Evolutionary conservation across 2,329 filamentous ascomycete genomes (phyloP).

Genomic region (Aureobasidium melanogenum): DNA sequence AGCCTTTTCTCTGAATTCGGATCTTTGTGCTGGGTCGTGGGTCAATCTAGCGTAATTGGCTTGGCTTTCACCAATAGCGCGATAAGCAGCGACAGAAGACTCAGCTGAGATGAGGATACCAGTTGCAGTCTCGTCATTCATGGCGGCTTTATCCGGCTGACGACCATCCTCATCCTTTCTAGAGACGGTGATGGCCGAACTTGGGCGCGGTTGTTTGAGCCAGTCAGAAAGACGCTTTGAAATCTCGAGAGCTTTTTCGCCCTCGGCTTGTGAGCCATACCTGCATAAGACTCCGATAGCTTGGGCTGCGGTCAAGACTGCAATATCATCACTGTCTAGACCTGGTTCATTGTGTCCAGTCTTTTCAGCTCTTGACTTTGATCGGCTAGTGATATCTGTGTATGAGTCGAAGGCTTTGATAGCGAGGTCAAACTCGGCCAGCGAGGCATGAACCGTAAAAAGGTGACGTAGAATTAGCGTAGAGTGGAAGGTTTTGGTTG

Average conservation of each 20-base stretch:
- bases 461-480: conserved; percentile 77
- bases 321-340: conserved; percentile 68
- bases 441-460: conserved; percentile 75
- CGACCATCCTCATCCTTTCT: conserved; percentile 1
- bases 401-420: conserved; percentile 90
- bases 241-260: conserved; percentile 68
- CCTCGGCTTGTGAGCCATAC: conserved; percentile 65
- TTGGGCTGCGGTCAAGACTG: conserved; percentile 70
- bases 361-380: conserved; percentile 76
- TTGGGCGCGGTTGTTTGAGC: conserved; percentile 52
- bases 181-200: conserved; percentile 13
- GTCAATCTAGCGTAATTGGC: conserved; percentile 82
- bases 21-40: conserved; percentile 61
- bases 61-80: conserved; percentile 75
- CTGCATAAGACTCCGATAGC: conserved; percentile 73
- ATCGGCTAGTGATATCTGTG: conserved; percentile 75
- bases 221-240: conserved; percentile 64
- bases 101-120: conserved; percentile 44
- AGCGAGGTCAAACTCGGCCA: conserved; percentile 87
- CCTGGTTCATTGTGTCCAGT: conserved; percentile 56
- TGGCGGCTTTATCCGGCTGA: conserved; percentile 17
- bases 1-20: conserved; percentile 68
- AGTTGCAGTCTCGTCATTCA: conserved; percentile 25
- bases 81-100: conserved; percentile 63
- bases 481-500: conserved; percentile 91